Evolutionary conservation across 345 rosid genomes (phyloP), one percentile per base, ranked within the genome.

Genomic region (Gossypium longicalyx): DNA sequence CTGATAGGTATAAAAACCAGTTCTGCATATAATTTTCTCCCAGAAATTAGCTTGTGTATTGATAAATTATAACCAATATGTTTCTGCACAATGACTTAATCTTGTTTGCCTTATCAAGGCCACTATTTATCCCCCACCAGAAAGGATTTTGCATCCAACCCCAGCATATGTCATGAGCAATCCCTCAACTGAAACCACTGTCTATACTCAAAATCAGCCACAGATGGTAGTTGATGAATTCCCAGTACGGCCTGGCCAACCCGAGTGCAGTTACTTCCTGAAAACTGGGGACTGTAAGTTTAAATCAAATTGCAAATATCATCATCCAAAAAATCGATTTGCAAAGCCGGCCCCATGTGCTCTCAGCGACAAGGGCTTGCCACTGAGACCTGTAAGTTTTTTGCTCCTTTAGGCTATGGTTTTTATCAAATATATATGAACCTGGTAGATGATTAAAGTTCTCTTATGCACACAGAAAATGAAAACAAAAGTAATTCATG

Each of bases 241-340:
- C 79, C 98, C 99, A 1, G 97, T 91, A 78, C 92, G 97, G 74
- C 98, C 97, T 19, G 97, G 93, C 77, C 92, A 86, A 77, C 94
- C 96, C 9, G 97, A 88, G 48, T 95, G 98, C 87, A 83, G 76
- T 77, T 93, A 83, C 77, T 95, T 80, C 71, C 57, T 93, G 29
- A 91, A 86, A 88, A 91, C 91, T 25, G 98, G 99, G 69, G 98
- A 90, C 62, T 93, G 99, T 63, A 95, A 90, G 87, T 95, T 84
- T 73, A 95, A 81, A 77, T 86, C 86, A 77, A 90, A 70, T 72
- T 95, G 98, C 97, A 95, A 85, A 82, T 95, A 79, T 85, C 87
- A 93, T 76, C 98, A 95, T 84, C 98, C 98, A 22, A 95, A 88
- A 83, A 83, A 79, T 74, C 86, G 85, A 34, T 57, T 74, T 68